Conservation (phyloP, 2,329 filamentous ascomycete genomes). For the Botryotinia narcissicola region DNA sequence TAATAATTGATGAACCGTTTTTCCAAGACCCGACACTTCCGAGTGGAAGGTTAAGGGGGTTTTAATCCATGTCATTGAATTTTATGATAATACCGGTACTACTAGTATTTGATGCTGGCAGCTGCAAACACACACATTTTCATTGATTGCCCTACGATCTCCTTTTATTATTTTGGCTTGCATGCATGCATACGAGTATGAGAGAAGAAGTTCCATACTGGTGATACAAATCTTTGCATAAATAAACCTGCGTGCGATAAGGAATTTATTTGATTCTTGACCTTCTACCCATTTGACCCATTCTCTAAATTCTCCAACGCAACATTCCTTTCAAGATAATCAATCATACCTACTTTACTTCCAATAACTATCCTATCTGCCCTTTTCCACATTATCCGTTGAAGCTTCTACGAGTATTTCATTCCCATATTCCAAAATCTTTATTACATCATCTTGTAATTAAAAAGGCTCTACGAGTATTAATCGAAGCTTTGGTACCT, state of each 20-base stretch:
- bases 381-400: background rate
- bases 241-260: slow-evolving; percentile 5
- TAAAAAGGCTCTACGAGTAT: background rate
- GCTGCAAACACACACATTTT: background rate
- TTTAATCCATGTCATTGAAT: background rate
- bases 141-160: too few relatives aligned
- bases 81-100: background rate
- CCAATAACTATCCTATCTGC: background rate
- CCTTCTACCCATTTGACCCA: background rate
- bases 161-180: too few relatives aligned
- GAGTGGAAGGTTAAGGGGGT: background rate
- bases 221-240: background rate
- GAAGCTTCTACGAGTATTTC: background rate
- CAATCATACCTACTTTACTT: background rate
- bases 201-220: too few relatives aligned
- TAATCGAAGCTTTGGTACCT: background rate
- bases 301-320: too few relatives aligned
- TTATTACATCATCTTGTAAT: background rate
- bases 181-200: too few relatives aligned
- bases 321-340: background rate
- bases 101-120: background rate
- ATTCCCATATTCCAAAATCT: background rate
- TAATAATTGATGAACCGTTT: too few relatives aligned
- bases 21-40: background rate
- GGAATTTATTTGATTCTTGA: background rate